Evolutionary conservation across 495 filamentous ascomycete genomes (phyloP).

Genomic region (Penicillium canescens): DNA sequence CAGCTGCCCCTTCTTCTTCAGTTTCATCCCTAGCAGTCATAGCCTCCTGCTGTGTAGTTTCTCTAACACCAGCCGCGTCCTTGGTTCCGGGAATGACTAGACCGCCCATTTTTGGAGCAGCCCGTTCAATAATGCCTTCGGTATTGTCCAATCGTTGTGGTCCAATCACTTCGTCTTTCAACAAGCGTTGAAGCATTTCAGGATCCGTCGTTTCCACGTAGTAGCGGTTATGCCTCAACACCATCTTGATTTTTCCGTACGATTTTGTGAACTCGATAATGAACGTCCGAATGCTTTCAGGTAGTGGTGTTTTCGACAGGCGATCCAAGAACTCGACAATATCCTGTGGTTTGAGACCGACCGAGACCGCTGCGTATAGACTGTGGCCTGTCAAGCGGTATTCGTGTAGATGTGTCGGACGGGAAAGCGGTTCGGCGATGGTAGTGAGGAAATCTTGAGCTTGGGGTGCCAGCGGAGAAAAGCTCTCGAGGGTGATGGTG

Average conservation of each 20-base stretch:
- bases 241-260: slow-evolving; percentile 94
- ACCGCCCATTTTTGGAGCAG: slow-evolving; percentile 83
- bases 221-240: slow-evolving; percentile 90
- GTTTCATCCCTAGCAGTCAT: slow-evolving; percentile 28
- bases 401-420: slow-evolving; percentile 87
- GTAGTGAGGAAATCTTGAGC: slow-evolving; percentile 95
- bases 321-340: slow-evolving; percentile 86
- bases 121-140: slow-evolving; percentile 72
- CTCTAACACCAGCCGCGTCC: slow-evolving; percentile 81
- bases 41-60: slow-evolving; percentile 51
- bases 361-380: slow-evolving; percentile 91
- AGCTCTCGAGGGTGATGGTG: slow-evolving; percentile 92
- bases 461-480: slow-evolving; percentile 78
- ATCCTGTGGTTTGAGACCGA: slow-evolving; percentile 82
- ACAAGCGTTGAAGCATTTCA: slow-evolving; percentile 75
- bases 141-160: slow-evolving; percentile 61
- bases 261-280: slow-evolving; percentile 83
- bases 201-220: slow-evolving; percentile 91
- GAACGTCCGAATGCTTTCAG: slow-evolving; percentile 73
- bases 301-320: slow-evolving; percentile 82
- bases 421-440: slow-evolving; percentile 88
- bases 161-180: slow-evolving; percentile 72
- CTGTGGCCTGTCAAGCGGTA: slow-evolving; percentile 90
- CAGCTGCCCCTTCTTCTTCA: slow-evolving; percentile 50
- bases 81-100: slow-evolving; percentile 94